Conservation (phyloP, 352 stramenopile genomes). For the Phytophthora sojae region DNA sequence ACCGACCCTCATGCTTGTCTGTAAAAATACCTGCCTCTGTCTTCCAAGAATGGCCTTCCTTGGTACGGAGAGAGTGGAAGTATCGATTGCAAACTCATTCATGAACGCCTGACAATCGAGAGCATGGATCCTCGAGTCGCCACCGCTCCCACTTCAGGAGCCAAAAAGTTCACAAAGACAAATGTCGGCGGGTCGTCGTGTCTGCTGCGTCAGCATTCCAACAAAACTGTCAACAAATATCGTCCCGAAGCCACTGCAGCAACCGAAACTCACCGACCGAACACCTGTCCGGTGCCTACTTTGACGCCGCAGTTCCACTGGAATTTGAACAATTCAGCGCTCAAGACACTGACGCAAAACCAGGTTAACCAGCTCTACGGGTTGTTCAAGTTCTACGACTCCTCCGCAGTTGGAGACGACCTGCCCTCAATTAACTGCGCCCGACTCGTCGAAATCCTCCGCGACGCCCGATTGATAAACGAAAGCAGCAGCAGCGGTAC, state of each 20-base stretch:
- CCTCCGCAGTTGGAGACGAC: constrained; percentile 43
- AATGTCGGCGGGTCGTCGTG: not conserved
- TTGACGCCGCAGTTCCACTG: constrained; percentile 52
- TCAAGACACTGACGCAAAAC: constrained; percentile 31
- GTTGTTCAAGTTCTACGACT: constrained; percentile 67
- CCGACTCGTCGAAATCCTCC: constrained; percentile 51
- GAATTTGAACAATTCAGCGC: constrained; percentile 48
- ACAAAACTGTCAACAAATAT: not conserved
- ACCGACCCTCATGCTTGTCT: not conserved
- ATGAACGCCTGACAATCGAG: not conserved
- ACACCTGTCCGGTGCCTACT: constrained; percentile 22
- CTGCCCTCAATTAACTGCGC: constrained; percentile 52
- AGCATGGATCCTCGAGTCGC: constrained; percentile 11
- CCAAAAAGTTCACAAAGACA: constrained; percentile 7
- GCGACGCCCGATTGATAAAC: constrained; percentile 39
- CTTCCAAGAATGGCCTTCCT: constrained; percentile 1
- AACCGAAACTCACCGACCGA: constrained; percentile 4
- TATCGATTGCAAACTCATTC: not conserved
- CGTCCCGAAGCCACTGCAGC: not conserved
- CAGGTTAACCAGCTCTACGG: constrained; percentile 49
- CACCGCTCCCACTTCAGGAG: constrained; percentile 8
- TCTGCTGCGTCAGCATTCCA: constrained; percentile 6
- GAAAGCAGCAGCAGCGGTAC: not conserved
- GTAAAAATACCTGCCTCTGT: not conserved
- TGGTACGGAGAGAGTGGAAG: not conserved